phyloP scores from a whole-genome alignment of 768 basidiomycete species.

The Vishniacozyma victoriae region DNA sequence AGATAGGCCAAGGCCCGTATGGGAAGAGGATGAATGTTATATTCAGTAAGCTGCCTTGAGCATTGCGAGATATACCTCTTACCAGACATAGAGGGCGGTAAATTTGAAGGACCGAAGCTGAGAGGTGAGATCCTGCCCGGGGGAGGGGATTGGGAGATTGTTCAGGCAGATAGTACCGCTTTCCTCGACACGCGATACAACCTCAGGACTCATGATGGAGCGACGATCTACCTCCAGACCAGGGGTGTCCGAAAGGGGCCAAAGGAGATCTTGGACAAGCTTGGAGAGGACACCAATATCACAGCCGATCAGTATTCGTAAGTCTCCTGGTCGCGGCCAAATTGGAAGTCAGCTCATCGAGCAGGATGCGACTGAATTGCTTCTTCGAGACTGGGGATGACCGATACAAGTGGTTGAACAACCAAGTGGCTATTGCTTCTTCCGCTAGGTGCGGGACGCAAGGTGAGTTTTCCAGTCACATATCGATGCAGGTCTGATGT shows the following conservation, averaged over 20 bases:
- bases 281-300: slow-evolving; percentile 27
- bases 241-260: slow-evolving; percentile 27
- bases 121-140: slow-evolving; percentile 25
- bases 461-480: slow-evolving; percentile 2
- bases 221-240: slow-evolving; percentile 36
- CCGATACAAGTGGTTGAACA: slow-evolving; percentile 31
- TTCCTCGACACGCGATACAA: slow-evolving; percentile 35
- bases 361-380: slow-evolving; percentile 22
- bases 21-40: slow-evolving; percentile 28
- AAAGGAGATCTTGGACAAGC: slow-evolving; percentile 23
- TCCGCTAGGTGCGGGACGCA: slow-evolving; percentile 26
- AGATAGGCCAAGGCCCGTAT: slow-evolving; percentile 20
- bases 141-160: slow-evolving; percentile 36
- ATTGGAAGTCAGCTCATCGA: not conserved
- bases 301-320: slow-evolving; percentile 9
- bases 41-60: slow-evolving; percentile 7
- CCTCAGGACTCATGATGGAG: slow-evolving; percentile 28
- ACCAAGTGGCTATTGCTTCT: slow-evolving; percentile 22
- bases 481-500: not conserved
- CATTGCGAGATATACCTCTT: not conserved
- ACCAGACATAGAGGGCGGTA: slow-evolving; percentile 15
- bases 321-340: not conserved
- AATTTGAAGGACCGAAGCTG: slow-evolving; percentile 26
- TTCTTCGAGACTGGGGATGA: slow-evolving; percentile 32
- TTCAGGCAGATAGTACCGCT: slow-evolving; percentile 12